These are phyloP conservation scores for Papilionanthe hybrid DNA, from an alignment of 116 monocot genomes.

Conservation along the genomic window DNA sequence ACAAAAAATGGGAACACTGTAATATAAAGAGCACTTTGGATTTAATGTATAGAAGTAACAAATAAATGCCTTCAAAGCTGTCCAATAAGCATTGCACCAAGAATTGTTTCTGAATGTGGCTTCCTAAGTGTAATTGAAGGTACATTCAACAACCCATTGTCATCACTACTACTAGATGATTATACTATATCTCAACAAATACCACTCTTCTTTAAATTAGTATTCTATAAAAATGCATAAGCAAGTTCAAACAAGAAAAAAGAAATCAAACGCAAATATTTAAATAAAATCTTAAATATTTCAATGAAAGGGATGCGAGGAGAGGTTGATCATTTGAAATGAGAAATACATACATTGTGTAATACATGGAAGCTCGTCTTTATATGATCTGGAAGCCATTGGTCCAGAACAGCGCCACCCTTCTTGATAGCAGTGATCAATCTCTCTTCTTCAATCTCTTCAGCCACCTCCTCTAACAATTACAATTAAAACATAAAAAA, in stretches of 20 bases:
- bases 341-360: slow-evolving; percentile 33
- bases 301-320: not conserved
- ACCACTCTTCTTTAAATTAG: not conserved
- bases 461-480: slow-evolving; percentile 9
- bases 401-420: slow-evolving; percentile 70
- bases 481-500: slow-evolving; percentile 1
- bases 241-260: not conserved
- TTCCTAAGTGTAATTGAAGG: not conserved
- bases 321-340: not conserved
- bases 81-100: slow-evolving; percentile 1
- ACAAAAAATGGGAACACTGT: not conserved
- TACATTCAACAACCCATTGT: not conserved
- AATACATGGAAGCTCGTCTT: slow-evolving; percentile 81
- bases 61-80: not conserved
- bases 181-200: not conserved
- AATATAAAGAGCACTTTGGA: not conserved
- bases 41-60: not conserved
- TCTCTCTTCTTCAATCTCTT: slow-evolving; percentile 47
- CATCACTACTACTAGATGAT: not conserved
- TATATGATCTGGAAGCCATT: slow-evolving; percentile 63
- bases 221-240: not conserved
- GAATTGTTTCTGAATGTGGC: not conserved
- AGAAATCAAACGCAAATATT: not conserved
- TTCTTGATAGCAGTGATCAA: slow-evolving; percentile 77
- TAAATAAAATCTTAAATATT: not conserved